phyloP scores from a whole-genome alignment of 768 basidiomycete genomes.

The Phaffia tasmanica region DNA sequence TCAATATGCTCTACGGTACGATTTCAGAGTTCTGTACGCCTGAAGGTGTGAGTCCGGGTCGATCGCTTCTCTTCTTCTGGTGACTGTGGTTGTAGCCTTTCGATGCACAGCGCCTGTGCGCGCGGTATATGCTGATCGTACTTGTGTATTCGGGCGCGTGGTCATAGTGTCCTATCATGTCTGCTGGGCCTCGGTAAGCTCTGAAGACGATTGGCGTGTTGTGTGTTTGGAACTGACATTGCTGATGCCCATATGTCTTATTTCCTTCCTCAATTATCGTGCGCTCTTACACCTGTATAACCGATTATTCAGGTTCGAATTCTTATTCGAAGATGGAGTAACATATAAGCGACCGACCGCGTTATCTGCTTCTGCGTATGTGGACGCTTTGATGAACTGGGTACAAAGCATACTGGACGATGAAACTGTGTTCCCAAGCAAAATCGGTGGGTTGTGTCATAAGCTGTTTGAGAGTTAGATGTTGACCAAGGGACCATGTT shows the following conservation, averaged over 20 bases:
- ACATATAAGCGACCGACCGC: constrained; percentile 35
- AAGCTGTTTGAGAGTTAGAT: not conserved
- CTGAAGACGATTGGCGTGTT: no score
- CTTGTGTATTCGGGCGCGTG: not conserved
- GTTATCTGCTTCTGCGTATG: constrained; percentile 55
- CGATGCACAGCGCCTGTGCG: not conserved
- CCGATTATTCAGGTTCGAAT: constrained; percentile 18
- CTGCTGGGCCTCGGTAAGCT: constrained; percentile 75
- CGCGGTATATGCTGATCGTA: not conserved
- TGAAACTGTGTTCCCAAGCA: constrained; percentile 82
- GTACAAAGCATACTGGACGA: constrained; percentile 85
- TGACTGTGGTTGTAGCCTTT: not conserved
- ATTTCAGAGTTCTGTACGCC: constrained; percentile 96
- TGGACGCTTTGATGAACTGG: constrained; percentile 99
- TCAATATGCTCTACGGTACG: constrained; percentile 98
- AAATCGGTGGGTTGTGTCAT: constrained; percentile 55
- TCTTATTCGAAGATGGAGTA: constrained; percentile 25
- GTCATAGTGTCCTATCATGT: constrained; percentile 82
- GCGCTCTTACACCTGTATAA: no score
- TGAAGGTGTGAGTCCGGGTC: constrained; percentile 55
- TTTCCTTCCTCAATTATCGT: not conserved
- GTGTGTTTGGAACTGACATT: no score
- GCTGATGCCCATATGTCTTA: not conserved
- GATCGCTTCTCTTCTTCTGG: constrained; percentile 1
- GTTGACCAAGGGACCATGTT: not conserved